phyloP scores from a whole-genome alignment of 768 basidiomycete species.

The Boletus eberwhitei region DNA sequence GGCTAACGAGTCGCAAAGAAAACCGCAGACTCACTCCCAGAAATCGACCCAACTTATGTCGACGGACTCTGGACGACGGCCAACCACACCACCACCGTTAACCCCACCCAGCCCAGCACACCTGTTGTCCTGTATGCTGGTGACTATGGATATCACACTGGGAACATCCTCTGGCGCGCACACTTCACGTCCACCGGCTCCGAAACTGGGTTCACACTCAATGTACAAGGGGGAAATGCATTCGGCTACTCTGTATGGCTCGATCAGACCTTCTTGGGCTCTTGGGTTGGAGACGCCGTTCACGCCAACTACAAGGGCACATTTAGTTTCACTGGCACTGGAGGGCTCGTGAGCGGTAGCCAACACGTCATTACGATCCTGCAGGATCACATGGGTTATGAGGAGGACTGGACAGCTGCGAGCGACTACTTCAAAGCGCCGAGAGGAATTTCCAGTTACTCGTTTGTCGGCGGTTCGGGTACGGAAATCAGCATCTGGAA shows the following conservation, averaged over 20 bases:
- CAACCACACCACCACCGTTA: conserved; percentile 39
- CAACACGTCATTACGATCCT: conserved; percentile 47
- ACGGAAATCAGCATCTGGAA: conserved; percentile 46
- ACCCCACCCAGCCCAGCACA: conserved; percentile 37
- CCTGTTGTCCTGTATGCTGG: conserved; percentile 45
- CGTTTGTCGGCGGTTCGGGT: conserved; percentile 39
- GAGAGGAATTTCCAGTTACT: conserved; percentile 46
- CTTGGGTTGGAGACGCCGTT: conserved; percentile 24
- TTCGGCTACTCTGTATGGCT: conserved; percentile 53
- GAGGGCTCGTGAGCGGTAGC: conserved; percentile 20
- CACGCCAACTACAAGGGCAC: conserved; percentile 13
- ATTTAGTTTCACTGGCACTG: conserved; percentile 9
- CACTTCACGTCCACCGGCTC: conserved; percentile 46
- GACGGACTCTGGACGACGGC: conserved; percentile 45
- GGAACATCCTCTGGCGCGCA: conserved; percentile 50
- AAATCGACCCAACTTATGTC: conserved; percentile 38
- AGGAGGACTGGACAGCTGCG: conserved; percentile 42
- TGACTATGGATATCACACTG: conserved; percentile 51
- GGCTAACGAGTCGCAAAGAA: conserved; percentile 16
- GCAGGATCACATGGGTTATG: conserved; percentile 55
- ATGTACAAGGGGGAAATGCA: conserved; percentile 43
- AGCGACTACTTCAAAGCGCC: conserved; percentile 48
- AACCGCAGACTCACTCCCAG: conserved; percentile 30
- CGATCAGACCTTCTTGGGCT: conserved; percentile 45
- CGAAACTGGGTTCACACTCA: conserved; percentile 41